These are phyloP conservation scores for Hordeum pubiflorum DNA, from an alignment of 202 grass and related monocot species.

Conservation along the genomic window DNA sequence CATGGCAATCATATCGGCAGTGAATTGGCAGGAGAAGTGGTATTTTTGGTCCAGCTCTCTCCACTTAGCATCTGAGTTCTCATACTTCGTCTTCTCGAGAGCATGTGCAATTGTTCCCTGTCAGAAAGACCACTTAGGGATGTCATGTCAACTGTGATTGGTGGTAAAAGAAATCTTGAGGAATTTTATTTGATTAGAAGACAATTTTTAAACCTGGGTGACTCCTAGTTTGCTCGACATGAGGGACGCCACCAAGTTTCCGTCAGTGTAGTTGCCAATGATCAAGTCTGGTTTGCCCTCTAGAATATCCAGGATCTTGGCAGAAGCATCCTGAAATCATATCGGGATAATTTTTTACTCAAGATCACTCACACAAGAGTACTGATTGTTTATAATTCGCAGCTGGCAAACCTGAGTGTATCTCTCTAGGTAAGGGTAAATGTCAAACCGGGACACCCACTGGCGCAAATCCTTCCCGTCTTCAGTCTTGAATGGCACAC, in stretches of 20 bases:
- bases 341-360: not conserved
- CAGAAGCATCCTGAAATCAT: slow-evolving; percentile 58
- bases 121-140: not conserved
- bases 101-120: slow-evolving; percentile 93
- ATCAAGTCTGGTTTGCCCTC: slow-evolving; percentile 92
- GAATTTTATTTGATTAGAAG: not conserved
- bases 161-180: not conserved
- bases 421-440: slow-evolving; percentile 97
- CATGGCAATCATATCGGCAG: slow-evolving; percentile 95
- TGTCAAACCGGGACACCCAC: slow-evolving; percentile 93
- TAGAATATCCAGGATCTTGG: slow-evolving; percentile 65
- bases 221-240: slow-evolving; percentile 79
- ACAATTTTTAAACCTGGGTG: slow-evolving; percentile 46
- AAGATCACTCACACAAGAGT: not conserved
- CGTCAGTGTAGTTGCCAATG: slow-evolving; percentile 92
- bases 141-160: not conserved
- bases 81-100: slow-evolving; percentile 96
- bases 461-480: slow-evolving; percentile 53
- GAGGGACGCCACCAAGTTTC: slow-evolving; percentile 90
- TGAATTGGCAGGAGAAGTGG: slow-evolving; percentile 97
- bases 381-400: not conserved
- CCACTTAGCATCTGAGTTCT: slow-evolving; percentile 93
- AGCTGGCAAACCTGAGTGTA: slow-evolving; percentile 66
- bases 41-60: slow-evolving; percentile 79
- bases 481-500: slow-evolving; percentile 72